A percentile compares a stretch with the other conserved stretches of the same genome.
phyloP scores from a whole-genome alignment of 2,329 filamentous ascomycete genomes.

The Alternaria arbusti region DNA sequence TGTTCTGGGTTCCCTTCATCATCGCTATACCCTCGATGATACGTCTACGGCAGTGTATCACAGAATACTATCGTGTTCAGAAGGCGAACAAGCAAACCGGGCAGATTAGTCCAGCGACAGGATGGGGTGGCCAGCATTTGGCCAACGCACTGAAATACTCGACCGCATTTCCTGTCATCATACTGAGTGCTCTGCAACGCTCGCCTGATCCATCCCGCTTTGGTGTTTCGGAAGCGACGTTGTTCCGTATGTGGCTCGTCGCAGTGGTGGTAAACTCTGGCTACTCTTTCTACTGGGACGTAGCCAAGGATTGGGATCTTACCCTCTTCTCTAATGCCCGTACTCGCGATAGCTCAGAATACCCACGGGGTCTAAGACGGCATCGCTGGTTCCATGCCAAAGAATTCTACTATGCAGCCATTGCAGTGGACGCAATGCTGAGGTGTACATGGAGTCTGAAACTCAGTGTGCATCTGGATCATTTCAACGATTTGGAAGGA shows the following conservation, averaged over 20 bases:
- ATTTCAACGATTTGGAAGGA: slow-evolving; percentile 84
- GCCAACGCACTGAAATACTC: slow-evolving; percentile 95
- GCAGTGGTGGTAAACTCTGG: slow-evolving; percentile 82
- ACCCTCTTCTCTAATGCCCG: slow-evolving; percentile 72
- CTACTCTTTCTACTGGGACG: slow-evolving; percentile 99
- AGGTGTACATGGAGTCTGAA: slow-evolving; percentile 93
- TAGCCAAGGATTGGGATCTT: slow-evolving; percentile 95
- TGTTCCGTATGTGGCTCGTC: slow-evolving; percentile 66
- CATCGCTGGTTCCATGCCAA: slow-evolving; percentile 75
- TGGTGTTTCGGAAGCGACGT: slow-evolving; percentile 61
- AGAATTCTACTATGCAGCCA: slow-evolving; percentile 81
- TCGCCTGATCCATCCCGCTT: slow-evolving; percentile 61
- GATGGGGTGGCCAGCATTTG: slow-evolving; percentile 84
- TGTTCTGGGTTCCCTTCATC: slow-evolving; percentile 80
- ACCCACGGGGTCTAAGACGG: slow-evolving; percentile 79
- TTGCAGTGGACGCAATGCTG: slow-evolving; percentile 78
- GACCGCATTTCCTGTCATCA: slow-evolving; percentile 90
- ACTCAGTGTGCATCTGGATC: slow-evolving; percentile 80
- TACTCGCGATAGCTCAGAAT: slow-evolving; percentile 66
- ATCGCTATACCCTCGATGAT: slow-evolving; percentile 84
- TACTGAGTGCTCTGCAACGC: slow-evolving; percentile 77
- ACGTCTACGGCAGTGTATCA: slow-evolving; percentile 88
- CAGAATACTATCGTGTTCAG: slow-evolving; percentile 79
- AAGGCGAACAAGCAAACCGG: slow-evolving; percentile 54
- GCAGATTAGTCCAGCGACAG: slow-evolving; percentile 54